phyloP scores from a whole-genome alignment of 805 yeast genomes.

The Kregervanrija pseudodelftensis region DNA sequence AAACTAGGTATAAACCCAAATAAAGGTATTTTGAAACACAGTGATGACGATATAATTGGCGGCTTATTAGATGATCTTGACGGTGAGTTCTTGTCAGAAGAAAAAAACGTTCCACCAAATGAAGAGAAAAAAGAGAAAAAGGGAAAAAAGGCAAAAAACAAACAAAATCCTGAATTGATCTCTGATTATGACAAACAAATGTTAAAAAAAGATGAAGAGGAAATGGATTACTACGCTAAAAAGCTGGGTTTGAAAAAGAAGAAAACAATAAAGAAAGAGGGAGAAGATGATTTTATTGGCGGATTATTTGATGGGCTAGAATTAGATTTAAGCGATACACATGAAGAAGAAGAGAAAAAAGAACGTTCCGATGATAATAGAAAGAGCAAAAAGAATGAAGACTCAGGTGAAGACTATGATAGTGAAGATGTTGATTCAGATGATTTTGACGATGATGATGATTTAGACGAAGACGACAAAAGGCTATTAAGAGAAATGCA shows the following conservation, averaged over 20 bases:
- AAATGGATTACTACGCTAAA: conserved; percentile 76
- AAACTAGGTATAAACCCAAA: conserved; percentile 63
- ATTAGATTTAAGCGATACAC: conserved; percentile 29
- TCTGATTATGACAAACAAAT: conserved; percentile 42
- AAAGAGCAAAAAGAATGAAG: not conserved
- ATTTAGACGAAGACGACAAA: conserved; percentile 26
- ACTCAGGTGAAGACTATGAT: conserved; percentile 13
- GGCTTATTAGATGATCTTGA: conserved; percentile 74
- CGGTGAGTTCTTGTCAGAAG: conserved; percentile 22
- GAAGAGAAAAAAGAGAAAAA: not conserved
- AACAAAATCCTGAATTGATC: conserved; percentile 9
- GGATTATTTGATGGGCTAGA: conserved; percentile 73
- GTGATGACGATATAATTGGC: conserved; percentile 71
- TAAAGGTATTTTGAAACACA: conserved; percentile 40
- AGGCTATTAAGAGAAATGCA: conserved; percentile 26
- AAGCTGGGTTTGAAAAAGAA: conserved; percentile 63
- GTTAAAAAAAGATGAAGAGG: conserved; percentile 61
- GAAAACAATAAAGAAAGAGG: conserved; percentile 42
- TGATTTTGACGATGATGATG: conserved; percentile 27
- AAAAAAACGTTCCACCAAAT: conserved; percentile 4
- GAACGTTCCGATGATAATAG: conserved; percentile 7
- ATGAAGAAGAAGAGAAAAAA: conserved; percentile 9
- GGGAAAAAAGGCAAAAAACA: conserved; percentile 6
- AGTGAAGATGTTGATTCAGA: conserved; percentile 22
- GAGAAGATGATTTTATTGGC: conserved; percentile 74